Percentiles rank a stretch among this genome's conserved stretches.
Evolutionary conservation across 1,284 basidiomycete genomes (phyloP).

Genomic region (Grifola frondosa): DNA sequence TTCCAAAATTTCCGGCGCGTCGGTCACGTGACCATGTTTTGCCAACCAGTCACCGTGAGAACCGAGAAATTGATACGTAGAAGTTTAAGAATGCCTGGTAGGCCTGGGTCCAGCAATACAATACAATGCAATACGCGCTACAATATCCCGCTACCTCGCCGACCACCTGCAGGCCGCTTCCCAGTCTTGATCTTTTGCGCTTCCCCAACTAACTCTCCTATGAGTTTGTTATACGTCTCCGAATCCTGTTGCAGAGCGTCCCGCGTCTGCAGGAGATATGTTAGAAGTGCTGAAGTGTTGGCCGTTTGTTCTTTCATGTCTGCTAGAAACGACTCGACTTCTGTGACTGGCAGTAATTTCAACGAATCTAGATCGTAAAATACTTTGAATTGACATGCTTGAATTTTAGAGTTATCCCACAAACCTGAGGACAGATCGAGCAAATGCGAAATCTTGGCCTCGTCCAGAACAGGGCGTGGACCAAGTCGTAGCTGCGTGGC

Average conservation of each 20-base stretch:
- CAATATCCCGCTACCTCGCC: constrained; percentile 50
- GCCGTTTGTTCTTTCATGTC: constrained; percentile 71
- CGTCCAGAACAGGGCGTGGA: constrained; percentile 71
- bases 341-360: constrained; percentile 65
- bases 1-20: constrained; percentile 20
- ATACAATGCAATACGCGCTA: no score
- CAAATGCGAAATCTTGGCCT: constrained; percentile 60
- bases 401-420: no score
- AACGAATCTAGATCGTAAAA: neutral
- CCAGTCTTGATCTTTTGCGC: constrained; percentile 76
- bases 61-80: no score
- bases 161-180: constrained; percentile 45
- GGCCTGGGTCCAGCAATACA: constrained; percentile 8
- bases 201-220: constrained; percentile 79
- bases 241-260: constrained; percentile 87
- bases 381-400: no score
- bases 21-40: constrained; percentile 1
- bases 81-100: no score
- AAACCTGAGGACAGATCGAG: constrained; percentile 70
- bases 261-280: constrained; percentile 78
- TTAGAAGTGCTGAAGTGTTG: constrained; percentile 70
- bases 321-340: constrained; percentile 63
- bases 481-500: constrained; percentile 62
- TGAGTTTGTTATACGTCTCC: constrained; percentile 80
- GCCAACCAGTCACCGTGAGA: no score